phyloP scores from a whole-genome alignment of 2,329 filamentous ascomycete species.

The Neoscytalidium dimidiatum region DNA sequence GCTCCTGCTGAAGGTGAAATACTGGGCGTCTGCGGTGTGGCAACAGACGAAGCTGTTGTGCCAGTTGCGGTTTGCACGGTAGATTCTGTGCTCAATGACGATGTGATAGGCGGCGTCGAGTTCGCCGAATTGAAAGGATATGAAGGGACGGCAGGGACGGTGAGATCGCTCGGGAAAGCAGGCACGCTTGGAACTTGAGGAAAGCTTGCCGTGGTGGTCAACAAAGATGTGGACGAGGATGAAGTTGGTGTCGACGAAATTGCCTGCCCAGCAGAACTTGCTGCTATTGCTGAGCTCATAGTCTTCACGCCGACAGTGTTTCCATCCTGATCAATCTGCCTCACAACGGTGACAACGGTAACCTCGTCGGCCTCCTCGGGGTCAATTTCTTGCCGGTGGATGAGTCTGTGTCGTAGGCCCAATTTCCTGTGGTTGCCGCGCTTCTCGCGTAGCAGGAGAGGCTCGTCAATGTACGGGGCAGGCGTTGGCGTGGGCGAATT shows the following conservation, averaged over 20 bases:
- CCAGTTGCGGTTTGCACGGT: not conserved
- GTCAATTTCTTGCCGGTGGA: slow-evolving; percentile 32
- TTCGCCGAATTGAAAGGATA: slow-evolving; percentile 32
- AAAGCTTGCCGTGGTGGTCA: slow-evolving; percentile 10
- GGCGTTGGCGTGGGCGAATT: slow-evolving; percentile 21
- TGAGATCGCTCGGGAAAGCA: slow-evolving; percentile 36
- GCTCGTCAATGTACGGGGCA: slow-evolving; percentile 22
- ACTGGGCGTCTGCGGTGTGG: slow-evolving; percentile 18
- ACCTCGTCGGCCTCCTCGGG: slow-evolving; percentile 4
- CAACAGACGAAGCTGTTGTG: slow-evolving; percentile 23
- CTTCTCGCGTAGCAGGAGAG: slow-evolving; percentile 26
- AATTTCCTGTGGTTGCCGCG: slow-evolving; percentile 27
- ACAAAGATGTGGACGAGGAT: not conserved
- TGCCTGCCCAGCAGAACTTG: slow-evolving; percentile 6
- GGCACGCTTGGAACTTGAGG: slow-evolving; percentile 36
- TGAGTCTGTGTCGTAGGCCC: slow-evolving; percentile 34
- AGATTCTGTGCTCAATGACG: slow-evolving; percentile 3
- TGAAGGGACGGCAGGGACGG: slow-evolving; percentile 30
- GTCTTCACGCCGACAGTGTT: slow-evolving; percentile 18
- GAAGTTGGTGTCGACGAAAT: slow-evolving; percentile 14
- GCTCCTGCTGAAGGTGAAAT: not conserved
- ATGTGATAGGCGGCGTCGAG: slow-evolving; percentile 2
- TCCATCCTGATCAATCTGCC: slow-evolving; percentile 17
- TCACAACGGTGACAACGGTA: slow-evolving; percentile 16
- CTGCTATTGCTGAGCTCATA: slow-evolving; percentile 9